A percentile compares a stretch with the other conserved stretches of the same genome.
Conservation (phyloP, 73 alveolate genomes). For the Urostyla sp. region DNA sequence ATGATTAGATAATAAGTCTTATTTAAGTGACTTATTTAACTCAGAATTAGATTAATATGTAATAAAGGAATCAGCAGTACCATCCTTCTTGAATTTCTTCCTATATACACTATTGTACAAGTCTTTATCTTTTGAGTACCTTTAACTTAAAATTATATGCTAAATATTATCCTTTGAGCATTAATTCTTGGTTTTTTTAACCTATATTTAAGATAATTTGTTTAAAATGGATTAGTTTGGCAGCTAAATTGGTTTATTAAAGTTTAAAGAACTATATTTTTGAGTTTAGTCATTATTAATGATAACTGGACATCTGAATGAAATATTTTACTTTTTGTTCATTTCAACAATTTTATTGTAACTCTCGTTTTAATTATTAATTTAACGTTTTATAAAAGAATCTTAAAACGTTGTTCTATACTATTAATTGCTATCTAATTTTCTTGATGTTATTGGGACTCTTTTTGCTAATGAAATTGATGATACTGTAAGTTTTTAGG, state of each 20-base stretch:
- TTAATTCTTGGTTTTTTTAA: background rate
- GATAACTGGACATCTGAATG: background rate
- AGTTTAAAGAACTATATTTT: background rate
- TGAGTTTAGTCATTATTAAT: background rate
- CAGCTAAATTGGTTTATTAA: background rate
- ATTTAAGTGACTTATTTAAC: background rate
- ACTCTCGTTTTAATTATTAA: background rate
- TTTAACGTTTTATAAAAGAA: background rate
- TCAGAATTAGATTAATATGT: background rate
- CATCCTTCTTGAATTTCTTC: conserved; percentile 10
- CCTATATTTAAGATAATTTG: background rate
- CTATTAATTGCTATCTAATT: background rate
- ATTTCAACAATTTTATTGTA: background rate
- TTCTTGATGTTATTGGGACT: conserved; percentile 13
- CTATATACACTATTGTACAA: background rate
- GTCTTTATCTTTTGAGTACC: background rate
- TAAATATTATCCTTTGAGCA: too few relatives aligned
- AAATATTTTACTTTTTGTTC: background rate
- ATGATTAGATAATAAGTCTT: conserved; percentile 1
- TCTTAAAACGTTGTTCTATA: conserved; percentile 42
- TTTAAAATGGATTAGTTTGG: background rate
- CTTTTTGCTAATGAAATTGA: background rate
- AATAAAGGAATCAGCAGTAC: background rate
- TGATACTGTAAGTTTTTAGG: background rate
- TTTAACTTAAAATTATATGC: too few relatives aligned